These are phyloP conservation scores for Carex arenaria DNA, from an alignment of 202 grass and related monocot species.

Conservation along the genomic window DNA sequence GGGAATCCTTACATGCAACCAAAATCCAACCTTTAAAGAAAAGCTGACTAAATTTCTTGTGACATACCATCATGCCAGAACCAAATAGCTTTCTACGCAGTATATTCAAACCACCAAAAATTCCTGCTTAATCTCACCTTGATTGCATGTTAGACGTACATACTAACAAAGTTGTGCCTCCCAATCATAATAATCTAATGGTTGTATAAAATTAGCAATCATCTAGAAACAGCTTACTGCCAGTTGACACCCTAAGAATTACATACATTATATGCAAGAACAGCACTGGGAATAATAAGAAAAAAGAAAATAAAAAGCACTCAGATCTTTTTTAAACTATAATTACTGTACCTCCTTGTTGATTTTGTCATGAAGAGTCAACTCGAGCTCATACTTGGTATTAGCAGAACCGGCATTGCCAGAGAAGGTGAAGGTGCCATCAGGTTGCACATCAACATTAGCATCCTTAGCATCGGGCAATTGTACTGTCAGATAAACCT, in stretches of 20 bases:
- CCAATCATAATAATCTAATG: neutral
- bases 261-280: neutral
- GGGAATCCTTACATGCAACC: neutral
- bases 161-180: no score
- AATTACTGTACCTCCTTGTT: conserved; percentile 68
- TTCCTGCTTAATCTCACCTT: neutral
- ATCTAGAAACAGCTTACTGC: neutral
- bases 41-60: neutral
- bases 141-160: neutral
- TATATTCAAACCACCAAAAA: neutral
- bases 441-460: conserved; percentile 76
- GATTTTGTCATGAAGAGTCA: conserved; percentile 88
- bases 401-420: conserved; percentile 60
- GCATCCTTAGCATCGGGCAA: conserved; percentile 86
- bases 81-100: neutral
- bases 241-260: neutral
- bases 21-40: neutral
- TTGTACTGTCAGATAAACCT: conserved; percentile 83
- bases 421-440: conserved; percentile 87
- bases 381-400: conserved; percentile 58
- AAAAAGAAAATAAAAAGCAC: neutral
- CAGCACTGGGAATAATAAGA: neutral
- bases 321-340: neutral
- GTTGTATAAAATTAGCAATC: neutral
- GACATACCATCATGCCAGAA: neutral